Conservation (phyloP, 225 moss, liverwort and hornwort genomes). For the Antitrichia curtipendula region DNA sequence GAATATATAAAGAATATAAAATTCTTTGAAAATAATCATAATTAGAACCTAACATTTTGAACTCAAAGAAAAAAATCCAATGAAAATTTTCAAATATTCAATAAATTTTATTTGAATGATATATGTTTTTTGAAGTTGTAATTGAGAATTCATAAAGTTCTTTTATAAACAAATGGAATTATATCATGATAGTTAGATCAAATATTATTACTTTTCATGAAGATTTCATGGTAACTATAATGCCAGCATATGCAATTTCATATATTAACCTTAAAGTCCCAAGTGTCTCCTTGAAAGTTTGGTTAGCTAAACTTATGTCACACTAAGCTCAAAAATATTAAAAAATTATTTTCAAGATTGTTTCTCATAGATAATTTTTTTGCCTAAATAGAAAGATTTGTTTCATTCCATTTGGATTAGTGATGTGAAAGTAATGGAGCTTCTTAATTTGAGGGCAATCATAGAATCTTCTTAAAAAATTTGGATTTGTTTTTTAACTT, state of each 20-base stretch:
- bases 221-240: neutral
- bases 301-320: too few relatives aligned
- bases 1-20: too few relatives aligned
- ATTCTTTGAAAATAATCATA: neutral
- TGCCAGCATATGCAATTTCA: neutral
- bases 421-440: too few relatives aligned
- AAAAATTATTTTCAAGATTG: too few relatives aligned
- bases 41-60: neutral
- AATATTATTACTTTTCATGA: neutral
- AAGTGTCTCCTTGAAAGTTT: neutral
- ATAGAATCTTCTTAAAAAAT: too few relatives aligned
- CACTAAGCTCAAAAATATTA: too few relatives aligned
- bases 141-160: neutral
- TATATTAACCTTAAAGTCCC: neutral
- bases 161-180: neutral
- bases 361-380: too few relatives aligned
- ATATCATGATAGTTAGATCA: neutral
- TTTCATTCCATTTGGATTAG: too few relatives aligned
- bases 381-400: too few relatives aligned
- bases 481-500: too few relatives aligned
- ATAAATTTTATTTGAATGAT: neutral
- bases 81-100: neutral
- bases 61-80: neutral
- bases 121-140: neutral
- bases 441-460: too few relatives aligned